Conservation (phyloP, 805 yeast species). For the Candida boidinii region DNA sequence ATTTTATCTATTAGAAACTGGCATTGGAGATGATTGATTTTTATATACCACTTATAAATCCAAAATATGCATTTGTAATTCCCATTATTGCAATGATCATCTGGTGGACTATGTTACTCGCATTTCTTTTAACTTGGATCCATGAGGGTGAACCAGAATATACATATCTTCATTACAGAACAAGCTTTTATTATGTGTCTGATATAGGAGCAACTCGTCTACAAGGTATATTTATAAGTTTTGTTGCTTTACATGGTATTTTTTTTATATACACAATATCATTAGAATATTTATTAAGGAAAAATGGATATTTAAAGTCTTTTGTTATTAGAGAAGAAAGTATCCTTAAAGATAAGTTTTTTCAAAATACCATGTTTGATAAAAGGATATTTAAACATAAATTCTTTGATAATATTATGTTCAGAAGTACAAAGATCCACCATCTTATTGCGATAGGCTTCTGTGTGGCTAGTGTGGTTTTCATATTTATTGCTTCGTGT, state of each 20-base stretch:
- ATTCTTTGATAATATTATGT: too few relatives aligned
- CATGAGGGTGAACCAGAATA: constrained; percentile 72
- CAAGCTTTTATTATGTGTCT: constrained; percentile 61
- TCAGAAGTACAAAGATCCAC: too few relatives aligned
- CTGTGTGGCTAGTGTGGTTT: too few relatives aligned
- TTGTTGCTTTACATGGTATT: constrained; percentile 71
- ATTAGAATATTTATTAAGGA: constrained; percentile 57
- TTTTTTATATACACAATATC: constrained; percentile 57
- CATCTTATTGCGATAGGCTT: too few relatives aligned
- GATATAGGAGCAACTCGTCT: constrained; percentile 83
- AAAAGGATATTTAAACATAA: too few relatives aligned
- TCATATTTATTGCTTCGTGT: too few relatives aligned
- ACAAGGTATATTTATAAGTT: constrained; percentile 75
- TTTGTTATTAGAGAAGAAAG: constrained; percentile 31
- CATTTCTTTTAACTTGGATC: constrained; percentile 73
- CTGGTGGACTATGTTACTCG: constrained; percentile 91
- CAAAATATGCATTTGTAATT: constrained; percentile 25
- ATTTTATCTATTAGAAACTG: too few relatives aligned
- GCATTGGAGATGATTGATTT: too few relatives aligned
- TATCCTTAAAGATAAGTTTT: too few relatives aligned
- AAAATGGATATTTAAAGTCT: constrained; percentile 40
- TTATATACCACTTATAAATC: constrained; percentile 20
- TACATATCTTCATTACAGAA: constrained; percentile 39
- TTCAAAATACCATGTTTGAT: too few relatives aligned
- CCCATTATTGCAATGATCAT: constrained; percentile 60